Evolutionary conservation across 1,284 basidiomycete species (phyloP), one percentile per base, ranked within the genome.

Genomic region (Volvariella volvacea): DNA sequence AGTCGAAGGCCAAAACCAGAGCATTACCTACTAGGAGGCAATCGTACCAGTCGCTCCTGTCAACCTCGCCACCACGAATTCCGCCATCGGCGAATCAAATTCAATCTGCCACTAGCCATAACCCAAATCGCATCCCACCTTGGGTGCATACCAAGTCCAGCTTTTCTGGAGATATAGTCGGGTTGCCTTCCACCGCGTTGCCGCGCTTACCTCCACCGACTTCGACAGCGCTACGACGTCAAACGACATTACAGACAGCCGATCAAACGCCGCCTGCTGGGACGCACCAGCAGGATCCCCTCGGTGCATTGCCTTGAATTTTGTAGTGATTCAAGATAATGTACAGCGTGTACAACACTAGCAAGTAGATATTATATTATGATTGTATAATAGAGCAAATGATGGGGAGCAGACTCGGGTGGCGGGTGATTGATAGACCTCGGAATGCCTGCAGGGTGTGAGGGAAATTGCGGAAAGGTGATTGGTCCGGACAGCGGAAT

Each of bases 141-240:
- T 74, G 74, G 71, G 74, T 74, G 52, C 66, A 78, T 50, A 74
- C 71, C n/a, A 70, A 61, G 41, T 77, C 79, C 15, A 65, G 59
- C 47, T 78, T 80, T 55, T 65, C 73, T 22, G 59, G 55, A 16
- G 50, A 60, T 2, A 52, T 55, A 12, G 55, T 65, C 10, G 53
- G 61, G n/a, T 44, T 67, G 40, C 58, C 65, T 8, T 51, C 64
- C 14, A 58, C 60, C 33, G 50, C 60, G 36, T 59, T 73, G 48
- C 70, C 70, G 21, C 64, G 68, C 41, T 56, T 57, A 14, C 71
- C 71, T 14, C 68, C 72, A 32, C 70, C 70, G 19, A 72, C 74
- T 16, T 74, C 75, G 20, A 66, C 66, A 14, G 55, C 54, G 15
- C 55, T 68, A 41, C 59, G 60, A 45, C 44, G 60, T 8, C 7